These are phyloP conservation scores for Phytophthora constricta DNA, from an alignment of 352 stramenopile species.

Conservation along the genomic window DNA sequence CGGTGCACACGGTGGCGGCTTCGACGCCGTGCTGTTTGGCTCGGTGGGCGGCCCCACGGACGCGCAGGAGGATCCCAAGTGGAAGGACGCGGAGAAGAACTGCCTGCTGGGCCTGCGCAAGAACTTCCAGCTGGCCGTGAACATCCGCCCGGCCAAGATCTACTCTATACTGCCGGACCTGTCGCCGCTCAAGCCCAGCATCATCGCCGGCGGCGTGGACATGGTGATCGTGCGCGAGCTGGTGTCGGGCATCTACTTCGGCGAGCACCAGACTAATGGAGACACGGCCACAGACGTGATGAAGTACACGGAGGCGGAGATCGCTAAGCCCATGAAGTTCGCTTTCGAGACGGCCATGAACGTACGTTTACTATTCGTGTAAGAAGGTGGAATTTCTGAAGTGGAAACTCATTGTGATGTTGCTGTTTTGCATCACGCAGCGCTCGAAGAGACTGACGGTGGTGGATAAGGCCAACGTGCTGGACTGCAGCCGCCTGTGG, in stretches of 20 bases:
- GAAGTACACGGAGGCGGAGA: constrained; percentile 97
- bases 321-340: constrained; percentile 85
- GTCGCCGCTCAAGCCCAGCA: constrained; percentile 96
- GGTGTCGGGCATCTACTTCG: constrained; percentile 99
- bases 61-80: constrained; percentile 87
- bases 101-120: constrained; percentile 98
- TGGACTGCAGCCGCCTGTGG: constrained; percentile 95
- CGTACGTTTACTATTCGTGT: constrained; percentile 41
- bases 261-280: constrained; percentile 81
- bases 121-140: constrained; percentile 97
- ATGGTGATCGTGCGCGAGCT: constrained; percentile 99
- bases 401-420: constrained; percentile 20
- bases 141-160: constrained; percentile 98
- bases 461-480: constrained; percentile 99
- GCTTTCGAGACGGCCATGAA: constrained; percentile 84
- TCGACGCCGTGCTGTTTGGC: constrained; percentile 95
- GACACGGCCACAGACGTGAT: constrained; percentile 94
- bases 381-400: not conserved
- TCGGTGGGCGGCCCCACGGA: constrained; percentile 97
- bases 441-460: constrained; percentile 95
- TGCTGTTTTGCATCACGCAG: constrained; percentile 71
- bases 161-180: constrained; percentile 97
- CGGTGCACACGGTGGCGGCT: constrained; percentile 91
- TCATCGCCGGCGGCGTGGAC: constrained; percentile 96
- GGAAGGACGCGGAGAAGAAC: constrained; percentile 94